Evolutionary conservation across 352 stramenopile genomes (phyloP), one percentile per base, ranked within the genome.

Genomic region (Phytophthora podocarpi): DNA sequence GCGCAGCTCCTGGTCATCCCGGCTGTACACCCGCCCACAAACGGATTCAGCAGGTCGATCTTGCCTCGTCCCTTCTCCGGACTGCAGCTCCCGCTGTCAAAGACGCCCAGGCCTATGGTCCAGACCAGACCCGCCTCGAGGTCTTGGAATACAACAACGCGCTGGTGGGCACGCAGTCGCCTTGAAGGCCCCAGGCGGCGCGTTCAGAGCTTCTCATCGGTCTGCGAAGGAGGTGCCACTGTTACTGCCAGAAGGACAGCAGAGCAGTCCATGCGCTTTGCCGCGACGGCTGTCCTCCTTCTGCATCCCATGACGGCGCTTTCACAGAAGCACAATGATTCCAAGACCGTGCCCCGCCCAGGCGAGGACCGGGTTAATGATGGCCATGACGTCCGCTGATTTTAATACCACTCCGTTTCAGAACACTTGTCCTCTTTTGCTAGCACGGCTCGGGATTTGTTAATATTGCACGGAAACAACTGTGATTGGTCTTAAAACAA

Each of bases 61-160:
- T n/a, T n/a, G n/a, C n/a, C n/a, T 95, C 86, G 36, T 8, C 78
- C 1, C 34, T 74, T 80, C 67, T 93, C 82, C 46, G 90, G 49
- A 39, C 64, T 74, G 69, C 86, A 95, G 42, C 80, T 90, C 24
- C 92, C 64, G 10, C 80, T 80, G 9, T 74, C 78, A 59, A 90
- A 95, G 34, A 91, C 76, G 20, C 80, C 81, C 45, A 95, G 64
- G 46, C 93, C 78, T 15, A 94, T 67, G 3, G 85, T 92, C 85
- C 85, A 94, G 21, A 82, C 82, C 13, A 89, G 23, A 20, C 85
- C 85, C 11, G 85, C 78, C 20, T 79, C 80, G 16, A 92, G 26
- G 6, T 82, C 85, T 42, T 81, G 77, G 37, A 73, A 82, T 34
- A 90, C 24, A 91, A 71, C 55, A 87, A 52, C 18, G 71, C 81